A percentile compares a stretch with the other conserved stretches of the same genome.
phyloP scores from a whole-genome alignment of 1,284 basidiomycete species.

The Heterobasidion irregulare region DNA sequence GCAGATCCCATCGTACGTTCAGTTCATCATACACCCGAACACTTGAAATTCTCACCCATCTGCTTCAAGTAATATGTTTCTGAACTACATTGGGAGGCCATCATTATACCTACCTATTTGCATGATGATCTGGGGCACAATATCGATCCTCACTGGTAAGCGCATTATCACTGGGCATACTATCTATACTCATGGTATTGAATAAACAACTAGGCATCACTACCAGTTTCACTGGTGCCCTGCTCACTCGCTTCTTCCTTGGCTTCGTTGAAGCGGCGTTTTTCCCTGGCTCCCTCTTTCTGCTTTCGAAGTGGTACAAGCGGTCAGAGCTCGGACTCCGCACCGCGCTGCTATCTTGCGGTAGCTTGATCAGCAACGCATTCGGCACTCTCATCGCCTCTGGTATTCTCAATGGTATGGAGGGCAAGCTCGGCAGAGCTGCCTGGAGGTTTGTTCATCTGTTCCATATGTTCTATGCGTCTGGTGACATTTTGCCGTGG shows the following conservation, averaged over 20 bases:
- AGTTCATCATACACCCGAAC: background rate
- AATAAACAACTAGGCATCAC: conserved; percentile 35
- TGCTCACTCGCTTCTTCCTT: conserved; percentile 72
- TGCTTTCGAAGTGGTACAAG: conserved; percentile 71
- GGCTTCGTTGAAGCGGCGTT: conserved; percentile 66
- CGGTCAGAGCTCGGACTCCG: conserved; percentile 60
- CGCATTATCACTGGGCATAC: background rate
- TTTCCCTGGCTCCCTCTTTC: conserved; percentile 59
- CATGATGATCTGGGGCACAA: conserved; percentile 66
- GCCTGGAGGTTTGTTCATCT: conserved; percentile 57
- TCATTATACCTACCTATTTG: conserved; percentile 67
- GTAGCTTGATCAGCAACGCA: conserved; percentile 73
- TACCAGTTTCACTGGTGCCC: conserved; percentile 58
- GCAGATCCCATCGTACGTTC: conserved; percentile 67
- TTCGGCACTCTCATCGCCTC: conserved; percentile 80
- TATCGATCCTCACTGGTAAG: conserved; percentile 54
- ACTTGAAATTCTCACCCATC: background rate
- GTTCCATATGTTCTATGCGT: background rate
- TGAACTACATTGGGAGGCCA: conserved; percentile 65
- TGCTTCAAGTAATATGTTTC: conserved; percentile 56
- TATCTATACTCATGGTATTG: background rate
- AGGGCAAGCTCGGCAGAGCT: conserved; percentile 58
- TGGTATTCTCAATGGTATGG: conserved; percentile 62
- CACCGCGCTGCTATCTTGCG: conserved; percentile 66
- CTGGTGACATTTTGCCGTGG: background rate